Evolutionary conservation across 495 filamentous ascomycete genomes (phyloP), one percentile per base, ranked within the genome.

Genomic region (Acidiella bohemica): DNA sequence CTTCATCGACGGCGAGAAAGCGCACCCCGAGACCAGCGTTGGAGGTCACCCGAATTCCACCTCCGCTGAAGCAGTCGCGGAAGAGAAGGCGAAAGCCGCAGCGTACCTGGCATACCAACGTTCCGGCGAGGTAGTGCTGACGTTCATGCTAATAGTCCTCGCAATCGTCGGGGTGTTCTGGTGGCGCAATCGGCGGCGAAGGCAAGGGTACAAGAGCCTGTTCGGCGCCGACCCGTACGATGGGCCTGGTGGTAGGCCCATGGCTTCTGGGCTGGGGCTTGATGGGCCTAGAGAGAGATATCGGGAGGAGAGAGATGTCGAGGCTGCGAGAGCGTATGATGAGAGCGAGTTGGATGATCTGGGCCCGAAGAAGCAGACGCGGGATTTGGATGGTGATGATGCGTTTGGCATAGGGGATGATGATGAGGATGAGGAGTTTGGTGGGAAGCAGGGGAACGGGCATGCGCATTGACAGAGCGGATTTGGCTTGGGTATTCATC

Each of bases 41-140:
- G 87, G 90, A 28, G 84, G 31, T 6, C 38, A 42, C 26, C 36
- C 27, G 16, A 41, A 86, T 11, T 92, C 86, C 56, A 80, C 76
- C 41, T 82, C 80, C 3, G 67, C 66, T 4, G 79, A 83, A 47
- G 66, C 88, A 51, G 72, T 73, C 14, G 78, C 86, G 59, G 70
- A 80, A 48, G 68, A 75, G 42, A 82, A 81, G 57, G 59, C 95
- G 11, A 77, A 88, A 50, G 73, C 82, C 16, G 85, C 90, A 7
- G 84, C 87, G 53, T 90, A 86, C 83, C 73, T 78, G 25, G 90
- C 90, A 0, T 97, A 97, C 57, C 80, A 81, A 56, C 81, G 84
- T 47, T 90, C 82, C 2, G 90, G 90, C 18, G 87, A 93, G 59
- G 76, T 88, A 2, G 88, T 84, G 2, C 71, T 97, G 1, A 73